Percentiles rank a stretch among this genome's conserved stretches.
phyloP scores from a whole-genome alignment of 371 early-diverging fungal species.

The Mucor lusitanicus region DNA sequence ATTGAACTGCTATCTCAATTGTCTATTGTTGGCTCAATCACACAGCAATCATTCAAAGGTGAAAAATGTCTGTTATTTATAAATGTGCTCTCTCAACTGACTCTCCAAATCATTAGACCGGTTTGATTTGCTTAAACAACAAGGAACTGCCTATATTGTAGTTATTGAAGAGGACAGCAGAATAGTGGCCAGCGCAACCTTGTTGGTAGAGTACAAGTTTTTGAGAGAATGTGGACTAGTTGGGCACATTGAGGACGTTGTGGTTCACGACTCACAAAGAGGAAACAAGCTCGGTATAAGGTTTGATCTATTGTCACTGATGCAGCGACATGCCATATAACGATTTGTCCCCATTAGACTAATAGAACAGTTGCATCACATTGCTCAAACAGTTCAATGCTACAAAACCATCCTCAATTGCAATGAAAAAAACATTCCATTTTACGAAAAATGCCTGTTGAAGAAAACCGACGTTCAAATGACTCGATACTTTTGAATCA shows the following conservation, averaged over 20 bases:
- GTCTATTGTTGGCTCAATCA: slow-evolving; percentile 64
- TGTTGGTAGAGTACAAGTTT: slow-evolving; percentile 94
- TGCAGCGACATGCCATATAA: neutral
- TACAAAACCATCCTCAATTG: slow-evolving; percentile 90
- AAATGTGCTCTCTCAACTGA: neutral
- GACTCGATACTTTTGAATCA: slow-evolving; percentile 60
- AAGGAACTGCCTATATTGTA: slow-evolving; percentile 66
- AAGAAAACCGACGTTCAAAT: slow-evolving; percentile 85
- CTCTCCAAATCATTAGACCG: slow-evolving; percentile 44
- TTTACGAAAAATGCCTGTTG: slow-evolving; percentile 94
- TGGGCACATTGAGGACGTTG: slow-evolving; percentile 90
- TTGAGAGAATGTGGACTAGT: slow-evolving; percentile 82
- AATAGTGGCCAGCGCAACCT: slow-evolving; percentile 90
- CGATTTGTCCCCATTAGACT: slow-evolving; percentile 25
- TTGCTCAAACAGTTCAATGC: slow-evolving; percentile 58
- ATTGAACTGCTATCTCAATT: slow-evolving; percentile 62
- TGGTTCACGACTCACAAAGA: slow-evolving; percentile 84
- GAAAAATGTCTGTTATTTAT: slow-evolving; percentile 38
- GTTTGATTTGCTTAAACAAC: slow-evolving; percentile 63
- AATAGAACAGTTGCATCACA: slow-evolving; percentile 65
- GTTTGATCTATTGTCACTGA: slow-evolving; percentile 5
- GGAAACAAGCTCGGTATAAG: slow-evolving; percentile 77
- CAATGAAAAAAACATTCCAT: slow-evolving; percentile 79
- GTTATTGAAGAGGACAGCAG: slow-evolving; percentile 68
- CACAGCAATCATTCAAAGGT: slow-evolving; percentile 63